Evolutionary conservation across 176 grass and related monocot species (phyloP).

Genomic region (Juncus inflexus): DNA sequence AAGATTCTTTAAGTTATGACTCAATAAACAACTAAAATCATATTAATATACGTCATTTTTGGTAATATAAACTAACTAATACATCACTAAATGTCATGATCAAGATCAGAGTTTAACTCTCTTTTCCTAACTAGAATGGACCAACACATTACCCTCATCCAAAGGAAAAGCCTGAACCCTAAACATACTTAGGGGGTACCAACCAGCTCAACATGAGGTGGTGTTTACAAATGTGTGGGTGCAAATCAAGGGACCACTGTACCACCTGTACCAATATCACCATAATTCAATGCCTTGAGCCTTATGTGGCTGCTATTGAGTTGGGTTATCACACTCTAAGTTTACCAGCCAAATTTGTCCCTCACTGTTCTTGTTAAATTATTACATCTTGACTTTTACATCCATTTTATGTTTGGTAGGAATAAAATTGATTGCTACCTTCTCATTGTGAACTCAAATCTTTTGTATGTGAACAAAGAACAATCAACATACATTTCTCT

Average conservation of each 20-base stretch:
- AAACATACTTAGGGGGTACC: conserved; percentile 5
- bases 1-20: too few relatives aligned
- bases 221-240: conserved; percentile 11
- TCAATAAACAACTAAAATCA: too few relatives aligned
- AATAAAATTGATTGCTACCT: conserved; percentile 1
- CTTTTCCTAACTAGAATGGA: background rate
- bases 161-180: background rate
- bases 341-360: background rate
- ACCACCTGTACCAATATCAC: background rate
- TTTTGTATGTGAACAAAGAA: too few relatives aligned
- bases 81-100: background rate
- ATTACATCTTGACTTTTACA: background rate
- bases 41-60: background rate
- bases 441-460: too few relatives aligned
- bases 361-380: background rate
- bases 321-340: background rate
- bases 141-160: conserved; percentile 22
- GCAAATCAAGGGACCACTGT: conserved; percentile 4
- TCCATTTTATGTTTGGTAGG: background rate
- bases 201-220: conserved; percentile 14
- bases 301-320: background rate
- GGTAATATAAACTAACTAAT: background rate
- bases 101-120: background rate
- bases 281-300: conserved; percentile 13
- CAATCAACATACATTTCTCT: too few relatives aligned